Percentiles rank a stretch among this genome's conserved stretches.
These are phyloP conservation scores for Crithidia brevicula DNA, from an alignment of 208 protist species.

Conservation along the genomic window DNA sequence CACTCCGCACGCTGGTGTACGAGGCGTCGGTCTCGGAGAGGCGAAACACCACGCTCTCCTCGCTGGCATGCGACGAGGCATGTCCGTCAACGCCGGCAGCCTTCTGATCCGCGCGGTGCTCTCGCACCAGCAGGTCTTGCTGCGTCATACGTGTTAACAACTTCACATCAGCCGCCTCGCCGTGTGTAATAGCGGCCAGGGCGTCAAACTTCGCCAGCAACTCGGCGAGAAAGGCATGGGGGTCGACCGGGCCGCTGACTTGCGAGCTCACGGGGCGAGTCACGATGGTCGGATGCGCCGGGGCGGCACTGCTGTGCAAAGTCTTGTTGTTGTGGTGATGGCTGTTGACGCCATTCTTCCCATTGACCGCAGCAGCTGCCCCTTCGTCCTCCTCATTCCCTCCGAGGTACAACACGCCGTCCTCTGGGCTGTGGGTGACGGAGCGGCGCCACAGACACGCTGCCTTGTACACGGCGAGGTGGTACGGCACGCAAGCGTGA, in stretches of 20 bases:
- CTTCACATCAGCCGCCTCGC: slow-evolving; percentile 45
- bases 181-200: slow-evolving; percentile 51
- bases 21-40: slow-evolving; percentile 30
- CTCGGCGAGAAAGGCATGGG: slow-evolving; percentile 18
- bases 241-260: slow-evolving; percentile 3
- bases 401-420: slow-evolving; percentile 2
- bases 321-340: too few species aligned
- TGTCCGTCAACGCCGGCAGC: too few species aligned
- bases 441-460: slow-evolving; percentile 14
- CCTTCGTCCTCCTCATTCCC: not conserved
- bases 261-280: slow-evolving; percentile 1
- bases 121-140: slow-evolving; percentile 34
- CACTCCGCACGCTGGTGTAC: slow-evolving; percentile 11
- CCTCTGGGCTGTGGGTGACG: slow-evolving; percentile 7
- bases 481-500: slow-evolving; percentile 26
- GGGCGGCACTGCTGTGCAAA: too few species aligned
- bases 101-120: slow-evolving; percentile 24
- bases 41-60: slow-evolving; percentile 31
- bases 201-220: slow-evolving; percentile 40
- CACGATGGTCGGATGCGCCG: too few species aligned
- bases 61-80: slow-evolving; percentile 4
- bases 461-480: slow-evolving; percentile 19
- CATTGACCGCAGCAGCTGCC: not conserved
- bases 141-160: slow-evolving; percentile 35
- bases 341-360: not conserved